Base-by-base conservation (phyloP, 305 asterid species). In the Fraxinus dipetala region DNA sequence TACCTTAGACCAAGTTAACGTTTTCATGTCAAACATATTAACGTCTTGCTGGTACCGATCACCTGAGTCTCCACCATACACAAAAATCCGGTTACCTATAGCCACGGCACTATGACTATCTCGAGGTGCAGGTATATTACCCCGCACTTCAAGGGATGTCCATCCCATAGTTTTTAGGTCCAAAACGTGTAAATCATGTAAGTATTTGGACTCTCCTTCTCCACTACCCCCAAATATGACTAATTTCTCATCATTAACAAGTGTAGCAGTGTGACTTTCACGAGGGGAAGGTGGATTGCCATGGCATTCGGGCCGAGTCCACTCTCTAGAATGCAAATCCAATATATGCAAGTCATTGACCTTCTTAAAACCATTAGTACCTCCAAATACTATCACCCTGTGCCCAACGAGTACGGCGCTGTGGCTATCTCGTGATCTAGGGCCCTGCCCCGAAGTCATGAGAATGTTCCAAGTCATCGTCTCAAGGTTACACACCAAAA, bases 351-450 rank as follows among this genome's bases (percentile, higher is more conserved):
- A 85, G 65, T 93, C 97, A n/a, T 91, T 94, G 10, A 96, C 97
- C 86, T 96, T 96, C 90, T 87, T 89, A 6, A 85, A 89, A 34
- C 99, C 99, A 79, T 96, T 90, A 18, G 98, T 93, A 65, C 99
- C 99, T 30, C 98, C 99, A 79, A 96, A 96, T 0, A 96, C 91
- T 2, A 92, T 80, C 98, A 96, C 94, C 79, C 76, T 86, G 83
- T 86, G 91, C 9, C 94, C 99, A 20, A 96, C 87, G 2, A 94
- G 80, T 0, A 87, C 93, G 4, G 97, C 92, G 75, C 84, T 91
- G 87, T 96, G 99, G 89, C 99, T 94, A 87, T 96, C 99, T 2
- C 98, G 85, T 0, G 98, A 97, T 22, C 99, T 98, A 0, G 98
- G 99, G 3, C 95, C 97, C 75, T 79, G 81, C 77, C 99, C 98